Evolutionary conservation across 2,329 filamentous ascomycete genomes (phyloP), one percentile per base, ranked within the genome.

Genomic region (Epichloe bromicola): DNA sequence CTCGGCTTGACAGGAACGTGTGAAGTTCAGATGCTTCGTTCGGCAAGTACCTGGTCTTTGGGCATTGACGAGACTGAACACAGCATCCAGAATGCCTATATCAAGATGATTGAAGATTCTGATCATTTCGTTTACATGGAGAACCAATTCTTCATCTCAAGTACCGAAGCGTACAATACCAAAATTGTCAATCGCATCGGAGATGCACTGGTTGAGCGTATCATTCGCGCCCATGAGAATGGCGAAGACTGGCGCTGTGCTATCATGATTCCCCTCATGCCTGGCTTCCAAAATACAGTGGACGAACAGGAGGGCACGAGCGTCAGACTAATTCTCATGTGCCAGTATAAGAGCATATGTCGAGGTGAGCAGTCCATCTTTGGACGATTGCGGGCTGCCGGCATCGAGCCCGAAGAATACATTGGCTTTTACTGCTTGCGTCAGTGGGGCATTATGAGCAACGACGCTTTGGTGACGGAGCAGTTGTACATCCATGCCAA

Each of bases 101-200:
- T 94, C 58, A 93, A 94, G 65, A 82, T 95, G 73, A 98, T 98
- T 58, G 85, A 93, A 57, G 85, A 91, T 56, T 96, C 89, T 2
- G 88, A 98, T 46, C 93, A 97, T 65, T 95, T 96, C 61, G 88
- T 97, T 48, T 97, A 98, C 67, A 95, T 97, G 57, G 93, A 98
- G 66, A 98, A 98, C 63, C 93, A 98, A 63, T 98, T 97, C 69
- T 98, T 95, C 71, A 86, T 98, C 65, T 94, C 88, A 37, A 95
- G 88, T 58, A 93, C 87, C 48, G 86, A 93, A 61, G 89, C 90
- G 5, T 82, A 95, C 59, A 86, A 86, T 49, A 87, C 85, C 12
- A 88, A 83, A 63, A 93, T 98, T 56, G 79, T 88, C 65, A 98
- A 98, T 66, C 82, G 84, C 57, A 96, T 98, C 58, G 91, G 91